phyloP scores from a whole-genome alignment of 768 basidiomycete species.

The Amanita exitialis region DNA sequence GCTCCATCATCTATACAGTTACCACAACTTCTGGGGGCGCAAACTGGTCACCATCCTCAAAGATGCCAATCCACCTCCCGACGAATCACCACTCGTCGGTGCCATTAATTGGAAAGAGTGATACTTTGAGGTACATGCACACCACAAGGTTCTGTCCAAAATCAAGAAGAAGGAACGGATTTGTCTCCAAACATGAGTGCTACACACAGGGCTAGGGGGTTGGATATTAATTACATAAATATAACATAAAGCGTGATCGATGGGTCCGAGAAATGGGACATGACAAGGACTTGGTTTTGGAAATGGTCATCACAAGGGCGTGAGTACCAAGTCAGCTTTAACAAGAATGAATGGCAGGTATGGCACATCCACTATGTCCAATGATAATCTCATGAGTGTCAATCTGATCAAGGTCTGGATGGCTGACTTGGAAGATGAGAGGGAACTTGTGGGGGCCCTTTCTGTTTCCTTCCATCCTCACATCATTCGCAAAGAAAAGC shows the following conservation, averaged over 20 bases:
- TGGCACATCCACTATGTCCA: slow-evolving; percentile 1
- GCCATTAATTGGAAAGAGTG: slow-evolving; percentile 42
- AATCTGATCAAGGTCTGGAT: slow-evolving; percentile 9
- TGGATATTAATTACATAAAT: background rate
- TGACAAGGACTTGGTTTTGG: slow-evolving; percentile 30
- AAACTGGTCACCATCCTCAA: slow-evolving; percentile 33
- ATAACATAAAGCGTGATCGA: slow-evolving; percentile 7
- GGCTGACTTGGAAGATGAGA: slow-evolving; percentile 13
- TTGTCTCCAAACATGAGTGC: slow-evolving; percentile 24
- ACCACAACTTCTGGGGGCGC: slow-evolving; percentile 31
- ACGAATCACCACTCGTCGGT: slow-evolving; percentile 27
- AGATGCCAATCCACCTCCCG: slow-evolving; percentile 35
- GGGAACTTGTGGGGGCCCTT: slow-evolving; percentile 26
- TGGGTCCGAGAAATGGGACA: slow-evolving; percentile 3
- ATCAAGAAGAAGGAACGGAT: slow-evolving; percentile 27
- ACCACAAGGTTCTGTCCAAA: slow-evolving; percentile 27
- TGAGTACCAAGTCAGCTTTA: slow-evolving; percentile 32
- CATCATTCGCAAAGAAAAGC: slow-evolving; percentile 34
- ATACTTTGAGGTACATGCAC: slow-evolving; percentile 33
- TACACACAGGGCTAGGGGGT: slow-evolving; percentile 1
- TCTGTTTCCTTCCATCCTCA: slow-evolving; percentile 36
- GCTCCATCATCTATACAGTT: slow-evolving; percentile 33
- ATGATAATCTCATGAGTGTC: background rate
- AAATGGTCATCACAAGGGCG: slow-evolving; percentile 31
- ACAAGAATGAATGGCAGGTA: slow-evolving; percentile 38